phyloP scores from a whole-genome alignment of 2,329 filamentous ascomycete species.

The Calonectria pseudoturangicola region DNA sequence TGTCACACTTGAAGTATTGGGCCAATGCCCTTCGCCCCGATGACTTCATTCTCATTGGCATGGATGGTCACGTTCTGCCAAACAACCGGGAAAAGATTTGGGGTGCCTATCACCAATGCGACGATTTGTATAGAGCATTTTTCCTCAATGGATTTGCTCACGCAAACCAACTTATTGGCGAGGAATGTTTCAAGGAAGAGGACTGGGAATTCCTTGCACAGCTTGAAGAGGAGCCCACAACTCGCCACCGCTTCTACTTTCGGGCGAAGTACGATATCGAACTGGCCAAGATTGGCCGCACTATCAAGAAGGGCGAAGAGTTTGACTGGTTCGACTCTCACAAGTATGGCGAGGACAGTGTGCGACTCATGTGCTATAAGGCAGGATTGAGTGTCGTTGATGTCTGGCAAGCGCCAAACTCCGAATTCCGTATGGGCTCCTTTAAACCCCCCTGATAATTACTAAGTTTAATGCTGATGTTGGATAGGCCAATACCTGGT shows the following conservation, averaged over 20 bases:
- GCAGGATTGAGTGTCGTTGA: slow-evolving; percentile 61
- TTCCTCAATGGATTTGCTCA: slow-evolving; percentile 63
- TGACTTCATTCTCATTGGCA: slow-evolving; percentile 63
- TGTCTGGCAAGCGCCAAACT: slow-evolving; percentile 61
- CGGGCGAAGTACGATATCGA: slow-evolving; percentile 59
- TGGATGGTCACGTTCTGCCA: slow-evolving; percentile 63
- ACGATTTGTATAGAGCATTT: slow-evolving; percentile 60
- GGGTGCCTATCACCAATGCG: slow-evolving; percentile 62
- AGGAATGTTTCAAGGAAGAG: slow-evolving; percentile 59
- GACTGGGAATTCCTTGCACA: slow-evolving; percentile 63
- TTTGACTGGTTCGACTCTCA: slow-evolving; percentile 67
- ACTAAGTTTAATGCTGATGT: slow-evolving; percentile 43
- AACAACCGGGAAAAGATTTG: slow-evolving; percentile 61
- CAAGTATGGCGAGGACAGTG: slow-evolving; percentile 61
- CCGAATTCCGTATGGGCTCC: slow-evolving; percentile 61
- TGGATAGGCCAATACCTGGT: slow-evolving; percentile 62
- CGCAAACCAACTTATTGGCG: slow-evolving; percentile 60
- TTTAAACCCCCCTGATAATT: slow-evolving; percentile 7
- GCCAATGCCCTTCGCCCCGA: slow-evolving; percentile 58
- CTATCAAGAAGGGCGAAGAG: slow-evolving; percentile 58
- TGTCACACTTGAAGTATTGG: slow-evolving; percentile 61
- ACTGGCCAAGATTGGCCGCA: slow-evolving; percentile 50
- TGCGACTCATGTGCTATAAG: slow-evolving; percentile 63
- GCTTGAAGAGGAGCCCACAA: slow-evolving; percentile 60
- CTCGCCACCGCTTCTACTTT: slow-evolving; percentile 64